These are phyloP conservation scores for Apiospora pterosperma DNA, from an alignment of 2,329 filamentous ascomycete genomes.

Conservation along the genomic window DNA sequence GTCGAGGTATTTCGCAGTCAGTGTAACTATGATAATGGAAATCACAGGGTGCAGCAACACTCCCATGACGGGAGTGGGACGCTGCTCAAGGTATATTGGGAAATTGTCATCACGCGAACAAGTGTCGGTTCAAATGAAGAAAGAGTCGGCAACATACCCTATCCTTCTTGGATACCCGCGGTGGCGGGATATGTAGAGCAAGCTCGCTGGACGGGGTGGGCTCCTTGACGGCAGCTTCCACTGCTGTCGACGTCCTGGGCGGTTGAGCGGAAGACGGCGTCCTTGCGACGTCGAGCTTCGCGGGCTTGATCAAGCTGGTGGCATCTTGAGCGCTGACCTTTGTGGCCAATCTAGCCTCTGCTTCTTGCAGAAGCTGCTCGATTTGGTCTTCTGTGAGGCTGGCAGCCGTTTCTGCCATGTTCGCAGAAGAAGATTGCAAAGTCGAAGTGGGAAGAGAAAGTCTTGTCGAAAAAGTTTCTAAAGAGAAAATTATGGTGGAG, in stretches of 20 bases:
- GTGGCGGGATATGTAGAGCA: conserved; percentile 24
- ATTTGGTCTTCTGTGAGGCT: conserved; percentile 62
- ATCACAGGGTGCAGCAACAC: conserved; percentile 63
- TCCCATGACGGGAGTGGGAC: conserved; percentile 18
- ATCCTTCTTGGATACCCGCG: conserved; percentile 25
- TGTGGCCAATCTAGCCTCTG: conserved; percentile 51
- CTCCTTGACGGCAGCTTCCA: conserved; percentile 6
- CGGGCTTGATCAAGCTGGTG: conserved; percentile 22
- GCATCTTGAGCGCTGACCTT: conserved; percentile 20
- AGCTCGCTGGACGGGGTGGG: conserved; percentile 15
- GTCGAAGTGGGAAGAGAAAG: not conserved
- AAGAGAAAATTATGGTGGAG: not conserved
- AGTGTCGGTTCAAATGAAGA: conserved; percentile 14
- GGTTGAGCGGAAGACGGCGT: not conserved
- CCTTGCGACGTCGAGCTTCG: conserved; percentile 26
- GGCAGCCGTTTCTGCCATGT: conserved; percentile 28
- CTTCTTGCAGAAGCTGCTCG: conserved; percentile 59
- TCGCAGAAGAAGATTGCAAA: conserved; percentile 2
- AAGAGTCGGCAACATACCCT: conserved; percentile 21
- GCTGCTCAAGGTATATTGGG: conserved; percentile 63
- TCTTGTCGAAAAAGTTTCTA: not conserved
- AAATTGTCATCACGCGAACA: conserved; percentile 67
- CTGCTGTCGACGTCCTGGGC: conserved; percentile 4
- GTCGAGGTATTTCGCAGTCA: conserved; percentile 42
- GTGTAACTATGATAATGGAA: conserved; percentile 69